These are phyloP conservation scores for Pseudocercospora macadamiae DNA, from an alignment of 2,329 filamentous ascomycete genomes.

Conservation along the genomic window DNA sequence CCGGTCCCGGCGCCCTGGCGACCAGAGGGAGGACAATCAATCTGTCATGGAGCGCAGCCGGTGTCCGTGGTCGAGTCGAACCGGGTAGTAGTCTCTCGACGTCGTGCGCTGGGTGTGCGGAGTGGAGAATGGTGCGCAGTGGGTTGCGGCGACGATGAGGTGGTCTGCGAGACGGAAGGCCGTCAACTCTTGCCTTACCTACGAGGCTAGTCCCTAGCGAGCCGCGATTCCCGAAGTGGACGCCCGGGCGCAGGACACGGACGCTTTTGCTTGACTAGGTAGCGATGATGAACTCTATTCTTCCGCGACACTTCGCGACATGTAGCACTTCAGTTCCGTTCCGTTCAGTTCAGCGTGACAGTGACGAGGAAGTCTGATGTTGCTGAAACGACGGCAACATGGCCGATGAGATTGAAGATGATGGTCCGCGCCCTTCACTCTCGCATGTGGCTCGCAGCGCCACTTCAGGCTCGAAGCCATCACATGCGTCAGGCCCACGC, in stretches of 20 bases:
- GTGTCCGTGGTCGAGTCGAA: constrained; percentile 3
- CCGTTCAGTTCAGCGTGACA: no score
- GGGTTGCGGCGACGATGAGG: background rate
- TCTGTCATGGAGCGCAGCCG: constrained; percentile 7
- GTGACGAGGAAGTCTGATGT: background rate
- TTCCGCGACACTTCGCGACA: background rate
- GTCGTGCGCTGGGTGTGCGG: constrained; percentile 1
- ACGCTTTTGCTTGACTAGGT: no score
- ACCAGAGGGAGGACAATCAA: background rate
- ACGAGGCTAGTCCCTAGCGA: no score
- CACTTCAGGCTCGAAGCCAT: constrained; percentile 22
- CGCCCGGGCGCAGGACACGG: no score
- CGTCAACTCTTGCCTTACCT: background rate
- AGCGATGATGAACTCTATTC: background rate
- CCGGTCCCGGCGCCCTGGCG: constrained; percentile 3
- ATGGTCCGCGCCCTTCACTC: constrained; percentile 18
- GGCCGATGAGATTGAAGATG: constrained; percentile 34
- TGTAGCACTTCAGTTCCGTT: background rate
- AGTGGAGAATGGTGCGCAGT: constrained; percentile 1
- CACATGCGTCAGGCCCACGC: constrained; percentile 22
- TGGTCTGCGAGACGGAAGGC: background rate
- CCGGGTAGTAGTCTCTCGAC: background rate
- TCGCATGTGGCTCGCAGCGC: constrained; percentile 25
- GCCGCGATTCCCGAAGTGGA: background rate
- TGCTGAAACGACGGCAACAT: constrained; percentile 14